A percentile compares a stretch with the other conserved stretches of the same genome.
phyloP scores from a whole-genome alignment of 257 asterid genomes.

The Gynochthodes officinalis region DNA sequence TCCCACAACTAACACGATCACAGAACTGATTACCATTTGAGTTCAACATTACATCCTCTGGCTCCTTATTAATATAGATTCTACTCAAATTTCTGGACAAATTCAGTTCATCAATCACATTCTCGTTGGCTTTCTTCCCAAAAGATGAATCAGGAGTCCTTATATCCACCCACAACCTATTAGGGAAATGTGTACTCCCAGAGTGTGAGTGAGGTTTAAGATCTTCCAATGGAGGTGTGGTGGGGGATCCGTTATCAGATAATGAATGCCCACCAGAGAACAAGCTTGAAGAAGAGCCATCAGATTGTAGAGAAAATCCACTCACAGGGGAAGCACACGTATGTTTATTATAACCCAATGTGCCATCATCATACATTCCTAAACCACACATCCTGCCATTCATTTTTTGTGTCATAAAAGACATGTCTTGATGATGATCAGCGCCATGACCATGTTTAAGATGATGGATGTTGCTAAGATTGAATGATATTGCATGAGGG shows the following conservation, averaged over 20 bases:
- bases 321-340: constrained; percentile 59
- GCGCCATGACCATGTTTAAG: constrained; percentile 28
- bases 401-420: constrained; percentile 26
- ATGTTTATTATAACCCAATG: constrained; percentile 28
- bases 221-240: constrained; percentile 45
- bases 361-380: constrained; percentile 38
- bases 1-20: constrained; percentile 29
- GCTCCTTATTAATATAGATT: constrained; percentile 49
- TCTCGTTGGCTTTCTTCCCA: constrained; percentile 22
- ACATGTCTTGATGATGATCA: constrained; percentile 31
- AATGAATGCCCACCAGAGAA: constrained; percentile 45
- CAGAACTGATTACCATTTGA: constrained; percentile 26
- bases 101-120: constrained; percentile 33
- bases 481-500: constrained; percentile 67
- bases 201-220: constrained; percentile 28
- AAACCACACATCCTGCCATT: constrained; percentile 23
- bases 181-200: constrained; percentile 19
- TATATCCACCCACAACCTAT: constrained; percentile 35
- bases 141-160: constrained; percentile 12
- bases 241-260: constrained; percentile 50
- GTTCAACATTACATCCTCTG: constrained; percentile 24
- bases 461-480: constrained; percentile 29
- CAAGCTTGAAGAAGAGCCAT: constrained; percentile 65
- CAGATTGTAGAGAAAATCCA: constrained; percentile 53
- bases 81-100: constrained; percentile 44